Conservation (phyloP, 805 yeast genomes). For the Candida maris region DNA sequence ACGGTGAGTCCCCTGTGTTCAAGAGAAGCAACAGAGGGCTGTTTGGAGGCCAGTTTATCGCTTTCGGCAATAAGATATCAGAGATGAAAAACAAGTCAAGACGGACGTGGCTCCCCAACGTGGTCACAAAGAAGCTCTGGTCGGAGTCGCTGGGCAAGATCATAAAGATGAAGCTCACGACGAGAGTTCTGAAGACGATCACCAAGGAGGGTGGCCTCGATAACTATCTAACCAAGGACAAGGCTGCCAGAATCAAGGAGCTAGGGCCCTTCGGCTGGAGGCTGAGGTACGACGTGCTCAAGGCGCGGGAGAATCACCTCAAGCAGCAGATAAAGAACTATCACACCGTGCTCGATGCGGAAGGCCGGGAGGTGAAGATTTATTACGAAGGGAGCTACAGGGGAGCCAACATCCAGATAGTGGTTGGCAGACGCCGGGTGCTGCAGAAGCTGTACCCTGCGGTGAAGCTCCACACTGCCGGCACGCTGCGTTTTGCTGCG, state of each 20-base stretch:
- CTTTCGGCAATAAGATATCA: constrained; percentile 72
- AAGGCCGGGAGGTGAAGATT: constrained; percentile 36
- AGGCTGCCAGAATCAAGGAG: constrained; percentile 86
- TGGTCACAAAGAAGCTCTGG: constrained; percentile 73
- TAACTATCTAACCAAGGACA: constrained; percentile 79
- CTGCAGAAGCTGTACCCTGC: constrained; percentile 51
- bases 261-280: constrained; percentile 92
- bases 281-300: constrained; percentile 70
- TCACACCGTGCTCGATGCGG: constrained; percentile 29
- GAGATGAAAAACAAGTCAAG: constrained; percentile 71
- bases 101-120: constrained; percentile 78
- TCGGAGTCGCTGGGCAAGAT: constrained; percentile 67
- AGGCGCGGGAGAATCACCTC: constrained; percentile 39
- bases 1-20: constrained; percentile 72
- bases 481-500: constrained; percentile 41
- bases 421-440: constrained; percentile 63
- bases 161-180: constrained; percentile 60
- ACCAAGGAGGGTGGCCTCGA: constrained; percentile 95
- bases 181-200: constrained; percentile 81
- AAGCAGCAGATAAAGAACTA: constrained; percentile 34
- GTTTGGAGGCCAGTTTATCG: constrained; percentile 83
- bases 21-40: constrained; percentile 86
- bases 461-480: constrained; percentile 41
- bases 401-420: constrained; percentile 45
- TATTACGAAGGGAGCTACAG: constrained; percentile 44